Percentiles rank a stretch among this genome's conserved stretches.
Evolutionary conservation across 352 stramenopile species (phyloP).

Genomic region (Pythium plurisporium): DNA sequence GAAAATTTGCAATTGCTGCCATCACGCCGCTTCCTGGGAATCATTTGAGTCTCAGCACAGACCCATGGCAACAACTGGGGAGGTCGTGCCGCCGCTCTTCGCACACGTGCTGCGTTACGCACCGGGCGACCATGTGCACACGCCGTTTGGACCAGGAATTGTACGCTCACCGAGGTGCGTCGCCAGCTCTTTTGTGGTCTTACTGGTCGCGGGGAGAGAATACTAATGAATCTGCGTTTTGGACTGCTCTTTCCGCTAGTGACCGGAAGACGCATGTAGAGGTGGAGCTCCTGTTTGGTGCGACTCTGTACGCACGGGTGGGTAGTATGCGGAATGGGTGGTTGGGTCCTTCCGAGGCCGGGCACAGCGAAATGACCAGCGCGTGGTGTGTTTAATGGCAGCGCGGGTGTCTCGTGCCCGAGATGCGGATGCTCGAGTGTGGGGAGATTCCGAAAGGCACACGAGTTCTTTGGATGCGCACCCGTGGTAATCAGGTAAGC

Average conservation of each 20-base stretch:
- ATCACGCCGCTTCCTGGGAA: too few relatives aligned
- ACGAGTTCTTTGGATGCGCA: conserved; percentile 28
- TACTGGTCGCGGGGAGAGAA: background rate
- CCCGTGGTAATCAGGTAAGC: background rate
- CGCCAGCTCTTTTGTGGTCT: background rate
- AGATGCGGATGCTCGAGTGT: conserved; percentile 65
- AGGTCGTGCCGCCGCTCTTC: conserved; percentile 63
- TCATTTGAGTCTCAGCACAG: too few relatives aligned
- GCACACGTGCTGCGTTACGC: conserved; percentile 63
- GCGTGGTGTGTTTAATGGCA: conserved; percentile 15
- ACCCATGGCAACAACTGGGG: conserved; percentile 13
- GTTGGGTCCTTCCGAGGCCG: background rate
- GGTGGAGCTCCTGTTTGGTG: conserved; percentile 42
- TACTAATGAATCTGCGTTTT: background rate
- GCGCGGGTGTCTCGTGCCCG: conserved; percentile 50
- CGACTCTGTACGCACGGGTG: conserved; percentile 55
- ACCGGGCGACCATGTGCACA: conserved; percentile 56
- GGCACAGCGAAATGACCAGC: background rate
- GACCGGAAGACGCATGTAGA: conserved; percentile 51
- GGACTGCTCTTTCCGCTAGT: conserved; percentile 13
- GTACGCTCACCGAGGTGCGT: conserved; percentile 33
- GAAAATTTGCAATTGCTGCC: too few relatives aligned
- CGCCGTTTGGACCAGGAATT: conserved; percentile 53
- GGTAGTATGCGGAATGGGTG: background rate
- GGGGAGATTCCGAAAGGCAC: conserved; percentile 59